Evolutionary conservation across 1,284 basidiomycete genomes (phyloP).

Genomic region (Phenoliferia sp.): DNA sequence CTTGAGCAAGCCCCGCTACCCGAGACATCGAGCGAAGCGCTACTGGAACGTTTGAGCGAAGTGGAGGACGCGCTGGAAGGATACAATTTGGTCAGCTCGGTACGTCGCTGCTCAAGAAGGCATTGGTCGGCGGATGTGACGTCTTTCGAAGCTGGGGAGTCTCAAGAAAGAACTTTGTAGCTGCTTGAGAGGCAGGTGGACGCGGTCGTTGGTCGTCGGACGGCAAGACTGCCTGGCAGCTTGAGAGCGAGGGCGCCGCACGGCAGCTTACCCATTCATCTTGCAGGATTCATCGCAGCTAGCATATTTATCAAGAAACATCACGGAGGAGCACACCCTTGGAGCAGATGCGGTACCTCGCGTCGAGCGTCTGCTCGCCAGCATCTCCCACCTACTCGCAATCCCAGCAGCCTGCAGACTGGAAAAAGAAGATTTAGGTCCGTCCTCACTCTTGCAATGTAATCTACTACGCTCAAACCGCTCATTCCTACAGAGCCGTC

Average conservation of each 20-base stretch:
- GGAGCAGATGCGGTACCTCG: neutral
- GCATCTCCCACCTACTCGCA: neutral
- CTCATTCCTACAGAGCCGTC: neutral
- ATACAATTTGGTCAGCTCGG: neutral
- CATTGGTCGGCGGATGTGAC: no score
- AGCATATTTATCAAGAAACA: neutral
- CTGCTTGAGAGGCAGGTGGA: neutral
- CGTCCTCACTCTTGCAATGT: neutral
- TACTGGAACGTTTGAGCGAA: neutral
- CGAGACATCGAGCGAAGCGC: neutral
- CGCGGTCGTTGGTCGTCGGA: neutral
- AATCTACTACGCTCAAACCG: neutral
- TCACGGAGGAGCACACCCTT: neutral
- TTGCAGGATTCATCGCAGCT: neutral
- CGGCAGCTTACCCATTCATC: neutral
- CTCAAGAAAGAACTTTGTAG: neutral
- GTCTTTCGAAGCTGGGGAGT: neutral
- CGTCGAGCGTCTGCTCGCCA: neutral
- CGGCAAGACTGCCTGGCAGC: neutral
- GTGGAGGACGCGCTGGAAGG: neutral
- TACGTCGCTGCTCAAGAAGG: neutral
- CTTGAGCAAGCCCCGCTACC: neutral
- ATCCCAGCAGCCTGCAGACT: neutral
- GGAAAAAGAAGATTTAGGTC: neutral
- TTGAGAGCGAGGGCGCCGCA: no score